Evolutionary conservation across 2,329 filamentous ascomycete genomes (phyloP).

Genomic region (Xylogone sp.): DNA sequence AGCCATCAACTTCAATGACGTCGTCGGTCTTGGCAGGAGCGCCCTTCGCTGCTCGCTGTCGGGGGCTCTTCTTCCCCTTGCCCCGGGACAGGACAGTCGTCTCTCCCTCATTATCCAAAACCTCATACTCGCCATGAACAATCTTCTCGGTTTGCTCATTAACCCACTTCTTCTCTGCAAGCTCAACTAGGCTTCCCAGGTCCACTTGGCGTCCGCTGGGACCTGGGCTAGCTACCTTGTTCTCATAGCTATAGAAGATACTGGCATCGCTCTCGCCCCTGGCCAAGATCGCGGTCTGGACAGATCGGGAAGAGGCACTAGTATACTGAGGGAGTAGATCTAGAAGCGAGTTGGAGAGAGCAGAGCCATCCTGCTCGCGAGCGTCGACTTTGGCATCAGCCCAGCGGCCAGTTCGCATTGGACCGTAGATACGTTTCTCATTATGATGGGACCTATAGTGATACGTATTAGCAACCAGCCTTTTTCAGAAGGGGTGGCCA

Average conservation of each 20-base stretch:
- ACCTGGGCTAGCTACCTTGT: conserved; percentile 18
- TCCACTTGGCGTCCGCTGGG: conserved; percentile 18
- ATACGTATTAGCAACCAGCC: neutral
- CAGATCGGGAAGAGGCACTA: conserved; percentile 19
- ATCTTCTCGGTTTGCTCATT: conserved; percentile 28
- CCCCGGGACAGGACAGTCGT: conserved; percentile 15
- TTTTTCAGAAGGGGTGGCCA: too few relatives aligned
- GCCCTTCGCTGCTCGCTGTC: conserved; percentile 18
- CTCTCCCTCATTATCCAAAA: conserved; percentile 28
- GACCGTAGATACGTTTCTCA: neutral
- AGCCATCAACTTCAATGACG: conserved; percentile 27
- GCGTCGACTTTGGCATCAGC: conserved; percentile 18
- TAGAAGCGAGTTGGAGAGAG: conserved; percentile 25
- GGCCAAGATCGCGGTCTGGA: conserved; percentile 13
- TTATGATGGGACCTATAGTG: neutral
- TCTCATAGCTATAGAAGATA: conserved; percentile 27
- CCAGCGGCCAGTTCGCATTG: conserved; percentile 15
- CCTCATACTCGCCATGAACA: conserved; percentile 28
- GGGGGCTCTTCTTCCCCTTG: conserved; percentile 24
- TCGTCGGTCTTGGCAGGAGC: conserved; percentile 7
- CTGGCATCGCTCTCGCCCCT: conserved; percentile 12
- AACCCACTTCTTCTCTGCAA: conserved; percentile 26
- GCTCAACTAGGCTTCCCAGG: conserved; percentile 25
- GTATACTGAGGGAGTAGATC: conserved; percentile 23
- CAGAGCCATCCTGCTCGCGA: conserved; percentile 11